A percentile compares a stretch with the other conserved stretches of the same genome.
phyloP scores from a whole-genome alignment of 495 filamentous ascomycete genomes.

The Penicillium dipodomyicola region DNA sequence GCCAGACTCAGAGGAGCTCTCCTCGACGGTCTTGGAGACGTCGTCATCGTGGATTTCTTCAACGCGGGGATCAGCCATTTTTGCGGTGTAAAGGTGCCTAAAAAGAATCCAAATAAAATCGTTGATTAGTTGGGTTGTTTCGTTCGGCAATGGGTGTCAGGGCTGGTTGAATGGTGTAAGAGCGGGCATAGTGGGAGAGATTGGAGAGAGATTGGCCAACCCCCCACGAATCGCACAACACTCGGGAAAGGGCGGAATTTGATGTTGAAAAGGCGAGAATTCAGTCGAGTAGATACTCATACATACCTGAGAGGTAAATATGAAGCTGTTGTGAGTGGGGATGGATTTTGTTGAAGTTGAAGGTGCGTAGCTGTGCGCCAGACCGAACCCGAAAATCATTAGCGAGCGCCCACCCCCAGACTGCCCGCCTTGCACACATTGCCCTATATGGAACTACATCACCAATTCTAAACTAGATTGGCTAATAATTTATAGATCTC shows the following conservation, averaged over 20 bases:
- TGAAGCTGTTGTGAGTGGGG: constrained; percentile 38
- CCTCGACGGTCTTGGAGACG: constrained; percentile 74
- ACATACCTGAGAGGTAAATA: constrained; percentile 44
- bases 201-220: constrained; percentile 10
- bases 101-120: constrained; percentile 21
- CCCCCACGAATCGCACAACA: constrained; percentile 31
- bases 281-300: constrained; percentile 15
- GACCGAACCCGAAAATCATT: constrained; percentile 49
- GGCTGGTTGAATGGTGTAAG: constrained; percentile 15
- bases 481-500: constrained; percentile 1
- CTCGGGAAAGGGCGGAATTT: constrained; percentile 29
- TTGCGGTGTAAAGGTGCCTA: constrained; percentile 43
- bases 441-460: constrained; percentile 22
- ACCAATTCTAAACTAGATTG: constrained; percentile 5
- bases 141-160: constrained; percentile 9
- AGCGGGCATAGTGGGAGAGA: constrained; percentile 23
- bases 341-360: constrained; percentile 42
- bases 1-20: constrained; percentile 70
- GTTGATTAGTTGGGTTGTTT: constrained; percentile 9
- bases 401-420: constrained; percentile 45
- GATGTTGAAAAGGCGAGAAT: constrained; percentile 24
- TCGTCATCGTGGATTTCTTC: constrained; percentile 94
- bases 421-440: constrained; percentile 30
- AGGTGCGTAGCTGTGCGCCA: constrained; percentile 48
- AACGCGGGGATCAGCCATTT: constrained; percentile 95